A percentile compares a stretch with the other conserved stretches of the same genome.
Conservation (phyloP, 169 alveolate species). For the Plasmodium blacklocki region DNA sequence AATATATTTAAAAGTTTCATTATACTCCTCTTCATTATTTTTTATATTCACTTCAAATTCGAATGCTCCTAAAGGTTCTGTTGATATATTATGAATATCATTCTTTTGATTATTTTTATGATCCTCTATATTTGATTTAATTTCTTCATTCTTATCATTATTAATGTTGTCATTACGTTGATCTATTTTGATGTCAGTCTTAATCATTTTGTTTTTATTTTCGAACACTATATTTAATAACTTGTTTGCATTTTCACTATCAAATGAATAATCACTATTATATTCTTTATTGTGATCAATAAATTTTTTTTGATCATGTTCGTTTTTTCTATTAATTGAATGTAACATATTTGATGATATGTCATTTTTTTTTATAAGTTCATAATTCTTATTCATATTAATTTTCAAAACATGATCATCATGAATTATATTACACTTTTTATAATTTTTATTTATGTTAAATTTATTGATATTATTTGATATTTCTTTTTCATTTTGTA, state of each 20-base stretch:
- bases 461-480: neutral
- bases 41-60: slow-evolving; percentile 37
- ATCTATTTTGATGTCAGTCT: too few relatives aligned
- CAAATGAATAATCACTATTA: slow-evolving; percentile 41
- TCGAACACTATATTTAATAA: slow-evolving; percentile 14
- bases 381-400: too few relatives aligned
- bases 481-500: neutral
- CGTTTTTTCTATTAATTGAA: slow-evolving; percentile 7
- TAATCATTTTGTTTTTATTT: neutral
- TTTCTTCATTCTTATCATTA: neutral
- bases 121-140: neutral
- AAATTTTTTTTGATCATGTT: slow-evolving; percentile 9
- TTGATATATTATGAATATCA: too few relatives aligned
- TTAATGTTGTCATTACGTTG: too few relatives aligned
- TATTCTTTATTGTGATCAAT: slow-evolving; percentile 6
- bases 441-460: too few relatives aligned
- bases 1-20: slow-evolving; percentile 19
- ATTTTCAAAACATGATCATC: too few relatives aligned
- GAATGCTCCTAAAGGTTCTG: neutral
- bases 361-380: too few relatives aligned
- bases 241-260: slow-evolving; percentile 41
- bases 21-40: slow-evolving; percentile 8
- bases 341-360: too few relatives aligned
- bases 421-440: too few relatives aligned
- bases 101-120: neutral